These are phyloP conservation scores for Phytophthora gonapodyides DNA, from an alignment of 352 stramenopile genomes.

Conservation along the genomic window DNA sequence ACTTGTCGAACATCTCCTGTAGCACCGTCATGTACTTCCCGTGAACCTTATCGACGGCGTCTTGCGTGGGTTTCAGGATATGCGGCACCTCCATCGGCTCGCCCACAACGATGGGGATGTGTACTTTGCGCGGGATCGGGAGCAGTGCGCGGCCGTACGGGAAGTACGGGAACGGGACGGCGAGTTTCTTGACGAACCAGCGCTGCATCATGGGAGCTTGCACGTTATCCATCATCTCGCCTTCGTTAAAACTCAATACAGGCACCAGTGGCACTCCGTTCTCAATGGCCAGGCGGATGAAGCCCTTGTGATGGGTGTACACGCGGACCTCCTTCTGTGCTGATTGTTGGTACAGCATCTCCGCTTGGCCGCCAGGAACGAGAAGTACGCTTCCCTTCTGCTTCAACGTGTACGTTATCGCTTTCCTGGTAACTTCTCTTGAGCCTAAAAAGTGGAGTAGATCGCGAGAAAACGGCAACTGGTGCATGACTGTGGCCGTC, in stretches of 20 bases:
- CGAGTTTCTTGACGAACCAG: constrained; percentile 72
- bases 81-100: constrained; percentile 50
- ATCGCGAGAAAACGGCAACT: constrained; percentile 66
- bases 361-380: constrained; percentile 72
- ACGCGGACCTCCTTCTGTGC: constrained; percentile 56
- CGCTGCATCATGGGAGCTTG: constrained; percentile 56
- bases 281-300: constrained; percentile 75
- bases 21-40: constrained; percentile 52
- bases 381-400: constrained; percentile 64
- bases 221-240: constrained; percentile 77
- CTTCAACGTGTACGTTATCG: constrained; percentile 49
- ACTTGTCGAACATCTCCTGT: constrained; percentile 53
- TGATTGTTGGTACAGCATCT: constrained; percentile 75
- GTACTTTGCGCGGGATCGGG: constrained; percentile 58
- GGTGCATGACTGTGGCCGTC: constrained; percentile 68
- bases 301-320: constrained; percentile 72
- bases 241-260: constrained; percentile 77
- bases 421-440: constrained; percentile 65
- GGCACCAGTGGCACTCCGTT: constrained; percentile 67
- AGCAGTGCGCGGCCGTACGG: constrained; percentile 63
- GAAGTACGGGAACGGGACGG: constrained; percentile 73
- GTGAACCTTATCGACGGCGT: constrained; percentile 61
- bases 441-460: constrained; percentile 68
- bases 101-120: constrained; percentile 64
- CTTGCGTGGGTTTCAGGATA: constrained; percentile 41